A percentile compares a stretch with the other conserved stretches of the same genome.
phyloP scores from a whole-genome alignment of 2,329 filamentous ascomycete genomes.

The Diaporthe vaccinii region DNA sequence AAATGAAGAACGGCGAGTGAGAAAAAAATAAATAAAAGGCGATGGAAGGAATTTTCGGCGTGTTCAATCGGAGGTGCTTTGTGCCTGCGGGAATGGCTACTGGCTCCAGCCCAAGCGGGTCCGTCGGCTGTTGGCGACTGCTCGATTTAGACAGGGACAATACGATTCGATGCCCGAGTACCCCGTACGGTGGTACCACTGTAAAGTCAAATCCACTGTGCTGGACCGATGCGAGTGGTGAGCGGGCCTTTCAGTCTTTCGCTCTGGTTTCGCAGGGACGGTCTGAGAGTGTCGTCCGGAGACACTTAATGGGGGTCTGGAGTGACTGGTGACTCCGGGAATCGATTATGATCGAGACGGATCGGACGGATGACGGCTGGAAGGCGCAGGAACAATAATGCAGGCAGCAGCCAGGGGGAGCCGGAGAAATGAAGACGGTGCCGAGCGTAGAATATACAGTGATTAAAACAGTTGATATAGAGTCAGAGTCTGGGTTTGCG shows the following conservation, averaged over 20 bases:
- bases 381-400: slow-evolving; percentile 1
- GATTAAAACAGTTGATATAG: slow-evolving; percentile 28
- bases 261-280: slow-evolving; percentile 15
- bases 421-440: slow-evolving; percentile 32
- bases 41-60: slow-evolving; percentile 25
- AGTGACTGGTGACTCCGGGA: slow-evolving; percentile 16
- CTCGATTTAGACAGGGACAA: slow-evolving; percentile 24
- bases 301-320: neutral
- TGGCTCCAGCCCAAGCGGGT: slow-evolving; percentile 32
- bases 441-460: slow-evolving; percentile 36
- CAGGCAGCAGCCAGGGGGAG: neutral
- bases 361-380: neutral
- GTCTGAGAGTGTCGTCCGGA: slow-evolving; percentile 30
- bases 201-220: slow-evolving; percentile 28
- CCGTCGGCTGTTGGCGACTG: slow-evolving; percentile 27
- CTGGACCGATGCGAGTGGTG: slow-evolving; percentile 25
- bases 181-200: slow-evolving; percentile 31
- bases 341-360: slow-evolving; percentile 13
- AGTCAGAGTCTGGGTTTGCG: neutral
- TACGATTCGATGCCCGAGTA: slow-evolving; percentile 32
- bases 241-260: neutral
- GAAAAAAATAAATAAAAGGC: neutral
- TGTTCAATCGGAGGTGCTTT: slow-evolving; percentile 11
- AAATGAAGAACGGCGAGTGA: slow-evolving; percentile 7
- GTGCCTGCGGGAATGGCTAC: slow-evolving; percentile 24